Evolutionary conservation across 768 basidiomycete species (phyloP).

Genomic region (Lactarius deliciosus): DNA sequence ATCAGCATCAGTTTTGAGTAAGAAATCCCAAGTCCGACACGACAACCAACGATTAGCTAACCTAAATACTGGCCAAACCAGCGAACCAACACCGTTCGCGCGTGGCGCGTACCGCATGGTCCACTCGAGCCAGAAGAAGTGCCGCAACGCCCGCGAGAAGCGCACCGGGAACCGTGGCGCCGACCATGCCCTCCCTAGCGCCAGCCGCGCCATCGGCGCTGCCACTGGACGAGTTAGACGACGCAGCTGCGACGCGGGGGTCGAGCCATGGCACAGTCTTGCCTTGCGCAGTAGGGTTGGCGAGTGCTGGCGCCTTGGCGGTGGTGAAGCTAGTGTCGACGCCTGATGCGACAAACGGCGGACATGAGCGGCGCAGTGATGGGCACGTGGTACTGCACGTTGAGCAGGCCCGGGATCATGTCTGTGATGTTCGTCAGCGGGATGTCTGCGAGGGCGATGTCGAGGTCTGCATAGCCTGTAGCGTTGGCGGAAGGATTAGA

Average conservation of each 20-base stretch:
- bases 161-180: neutral
- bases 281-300: conserved; percentile 31
- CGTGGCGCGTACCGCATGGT: neutral
- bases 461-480: too few species aligned
- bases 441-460: neutral
- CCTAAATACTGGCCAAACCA: too few species aligned
- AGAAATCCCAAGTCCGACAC: neutral
- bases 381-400: conserved; percentile 36
- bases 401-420: conserved; percentile 47
- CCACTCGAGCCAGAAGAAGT: neutral
- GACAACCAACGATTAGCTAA: neutral
- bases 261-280: conserved; percentile 31
- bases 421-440: conserved; percentile 43
- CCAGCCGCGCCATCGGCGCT: neutral
- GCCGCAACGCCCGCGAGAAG: too few species aligned
- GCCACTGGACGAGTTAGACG: too few species aligned
- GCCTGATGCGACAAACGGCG: conserved; percentile 17
- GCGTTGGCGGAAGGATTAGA: too few species aligned
- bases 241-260: neutral
- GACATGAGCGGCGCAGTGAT: too few species aligned
- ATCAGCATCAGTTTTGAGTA: neutral
- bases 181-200: neutral
- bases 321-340: conserved; percentile 39
- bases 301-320: neutral
- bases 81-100: neutral